phyloP scores from a whole-genome alignment of 768 basidiomycete genomes.

The Boletus subcaerulescens region DNA sequence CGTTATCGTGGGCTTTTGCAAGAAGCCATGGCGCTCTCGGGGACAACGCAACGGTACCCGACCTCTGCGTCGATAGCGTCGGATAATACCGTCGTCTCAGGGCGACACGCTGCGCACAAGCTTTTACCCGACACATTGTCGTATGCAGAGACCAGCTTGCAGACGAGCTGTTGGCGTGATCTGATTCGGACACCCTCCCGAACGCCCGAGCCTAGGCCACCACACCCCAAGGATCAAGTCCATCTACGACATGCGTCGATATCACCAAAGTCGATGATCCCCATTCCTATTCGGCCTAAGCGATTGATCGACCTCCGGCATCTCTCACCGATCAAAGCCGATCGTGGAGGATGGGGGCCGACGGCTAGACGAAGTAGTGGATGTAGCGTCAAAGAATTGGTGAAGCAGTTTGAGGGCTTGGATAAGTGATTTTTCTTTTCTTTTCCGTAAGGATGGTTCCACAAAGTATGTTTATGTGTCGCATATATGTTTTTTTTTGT shows the following conservation, averaged over 20 bases:
- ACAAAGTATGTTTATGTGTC: not conserved
- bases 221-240: slow-evolving; percentile 65
- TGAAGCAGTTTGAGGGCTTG: slow-evolving; percentile 55
- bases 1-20: slow-evolving; percentile 50
- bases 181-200: slow-evolving; percentile 61
- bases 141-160: slow-evolving; percentile 35
- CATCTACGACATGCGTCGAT: slow-evolving; percentile 54
- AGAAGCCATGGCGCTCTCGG: slow-evolving; percentile 27
- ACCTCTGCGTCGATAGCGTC: slow-evolving; percentile 11
- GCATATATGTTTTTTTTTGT: slow-evolving; percentile 3
- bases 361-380: slow-evolving; percentile 55
- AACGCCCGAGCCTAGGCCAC: slow-evolving; percentile 41
- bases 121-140: slow-evolving; percentile 45
- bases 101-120: slow-evolving; percentile 39
- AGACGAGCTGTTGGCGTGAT: slow-evolving; percentile 33
- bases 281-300: slow-evolving; percentile 40
- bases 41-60: slow-evolving; percentile 16
- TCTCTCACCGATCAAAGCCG: slow-evolving; percentile 39
- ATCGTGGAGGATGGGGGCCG: slow-evolving; percentile 32
- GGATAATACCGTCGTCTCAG: slow-evolving; percentile 35
- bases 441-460: not conserved
- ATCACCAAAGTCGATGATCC: slow-evolving; percentile 40
- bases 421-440: slow-evolving; percentile 11
- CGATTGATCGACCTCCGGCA: slow-evolving; percentile 53
- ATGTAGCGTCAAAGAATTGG: slow-evolving; percentile 70